Percentiles rank a stretch among this genome's conserved stretches.
Conservation (phyloP, 768 basidiomycete species). For the Strobilomyces confusus region DNA sequence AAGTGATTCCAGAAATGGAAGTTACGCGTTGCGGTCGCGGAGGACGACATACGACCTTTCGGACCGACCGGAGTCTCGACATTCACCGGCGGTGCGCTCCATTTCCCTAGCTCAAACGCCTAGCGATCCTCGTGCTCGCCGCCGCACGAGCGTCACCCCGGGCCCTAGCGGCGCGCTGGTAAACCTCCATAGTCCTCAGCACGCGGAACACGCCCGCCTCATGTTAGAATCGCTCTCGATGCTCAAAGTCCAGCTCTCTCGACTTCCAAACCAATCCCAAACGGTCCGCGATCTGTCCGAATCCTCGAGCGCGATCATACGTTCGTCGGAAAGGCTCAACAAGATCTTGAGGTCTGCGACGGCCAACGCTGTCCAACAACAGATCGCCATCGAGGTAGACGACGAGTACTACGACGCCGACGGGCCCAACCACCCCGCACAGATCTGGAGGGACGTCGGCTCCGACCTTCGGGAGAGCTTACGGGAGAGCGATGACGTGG, state of each 20-base stretch:
- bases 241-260: slow-evolving; percentile 64
- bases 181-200: slow-evolving; percentile 18
- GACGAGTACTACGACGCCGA: slow-evolving; percentile 33
- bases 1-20: slow-evolving; percentile 9
- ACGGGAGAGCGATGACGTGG: slow-evolving; percentile 73
- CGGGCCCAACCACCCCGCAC: slow-evolving; percentile 38
- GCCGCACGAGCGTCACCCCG: slow-evolving; percentile 18
- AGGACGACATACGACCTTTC: slow-evolving; percentile 25
- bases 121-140: slow-evolving; percentile 14
- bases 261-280: slow-evolving; percentile 45
- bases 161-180: slow-evolving; percentile 9
- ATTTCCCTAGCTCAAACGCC: slow-evolving; percentile 17
- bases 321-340: slow-evolving; percentile 65
- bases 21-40: slow-evolving; percentile 18
- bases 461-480: slow-evolving; percentile 70
- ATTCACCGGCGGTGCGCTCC: slow-evolving; percentile 10
- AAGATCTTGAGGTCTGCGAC: slow-evolving; percentile 53
- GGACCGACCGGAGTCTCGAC: slow-evolving; percentile 20
- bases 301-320: slow-evolving; percentile 60
- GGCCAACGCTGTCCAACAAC: slow-evolving; percentile 59
- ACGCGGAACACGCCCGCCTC: slow-evolving; percentile 60
- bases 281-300: slow-evolving; percentile 53
- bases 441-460: slow-evolving; percentile 67
- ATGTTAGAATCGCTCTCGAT: slow-evolving; percentile 65
- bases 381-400: slow-evolving; percentile 73